Conservation (phyloP, 768 basidiomycete species). For the Collybia mongolica region DNA sequence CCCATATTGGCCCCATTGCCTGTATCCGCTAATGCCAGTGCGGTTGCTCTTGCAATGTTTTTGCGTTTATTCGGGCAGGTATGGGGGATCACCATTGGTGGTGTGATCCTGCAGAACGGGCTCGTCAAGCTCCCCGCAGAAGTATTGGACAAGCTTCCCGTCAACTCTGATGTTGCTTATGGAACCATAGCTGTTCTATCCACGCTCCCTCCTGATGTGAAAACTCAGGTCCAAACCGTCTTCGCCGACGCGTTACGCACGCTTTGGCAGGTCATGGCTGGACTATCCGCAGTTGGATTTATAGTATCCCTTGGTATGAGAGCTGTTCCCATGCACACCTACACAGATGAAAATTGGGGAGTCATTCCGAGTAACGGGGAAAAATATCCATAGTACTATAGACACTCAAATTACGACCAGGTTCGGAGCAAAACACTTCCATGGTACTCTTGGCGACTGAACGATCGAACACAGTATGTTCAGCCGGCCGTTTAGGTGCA, state of each 20-base stretch:
- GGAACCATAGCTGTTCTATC: conserved; percentile 43
- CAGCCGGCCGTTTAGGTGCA: too few relatives aligned
- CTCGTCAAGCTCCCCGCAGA: conserved; percentile 39
- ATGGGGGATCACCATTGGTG: conserved; percentile 52
- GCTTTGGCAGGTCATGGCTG: conserved; percentile 11
- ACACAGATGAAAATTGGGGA: conserved; percentile 2
- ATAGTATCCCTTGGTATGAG: conserved; percentile 3
- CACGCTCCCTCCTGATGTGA: conserved; percentile 26
- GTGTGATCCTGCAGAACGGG: conserved; percentile 50
- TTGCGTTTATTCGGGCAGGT: conserved; percentile 32
- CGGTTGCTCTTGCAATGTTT: conserved; percentile 42
- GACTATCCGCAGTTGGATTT: conserved; percentile 2
- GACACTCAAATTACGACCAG: too few relatives aligned
- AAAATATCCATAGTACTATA: too few relatives aligned
- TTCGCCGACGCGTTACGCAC: conserved; percentile 9
- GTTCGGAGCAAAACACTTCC: too few relatives aligned
- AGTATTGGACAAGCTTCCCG: conserved; percentile 35
- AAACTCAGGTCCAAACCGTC: conserved; percentile 8
- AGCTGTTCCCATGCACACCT: conserved; percentile 1
- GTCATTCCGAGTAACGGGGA: too few relatives aligned
- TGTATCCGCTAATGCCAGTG: conserved; percentile 36
- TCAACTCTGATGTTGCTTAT: too few relatives aligned
- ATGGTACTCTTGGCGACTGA: too few relatives aligned
- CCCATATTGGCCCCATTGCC: conserved; percentile 47
- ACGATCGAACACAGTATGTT: too few relatives aligned